phyloP scores from a whole-genome alignment of 768 basidiomycete genomes.

The Ramaria sp. region DNA sequence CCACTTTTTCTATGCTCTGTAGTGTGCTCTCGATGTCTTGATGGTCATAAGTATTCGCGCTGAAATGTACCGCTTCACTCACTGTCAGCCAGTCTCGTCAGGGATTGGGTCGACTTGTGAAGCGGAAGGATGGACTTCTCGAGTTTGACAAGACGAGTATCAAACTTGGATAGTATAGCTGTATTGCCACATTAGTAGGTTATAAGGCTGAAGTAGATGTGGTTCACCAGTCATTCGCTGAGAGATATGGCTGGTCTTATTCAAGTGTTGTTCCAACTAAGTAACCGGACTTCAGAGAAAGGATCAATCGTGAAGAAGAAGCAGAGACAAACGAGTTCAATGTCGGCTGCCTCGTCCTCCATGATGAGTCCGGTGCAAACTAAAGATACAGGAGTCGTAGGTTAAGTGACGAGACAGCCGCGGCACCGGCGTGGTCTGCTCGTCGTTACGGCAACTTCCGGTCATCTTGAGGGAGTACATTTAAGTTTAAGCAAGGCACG shows the following conservation, averaged over 20 bases:
- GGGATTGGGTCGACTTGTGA: slow-evolving; percentile 66
- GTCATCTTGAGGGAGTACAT: no score
- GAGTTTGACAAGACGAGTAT: slow-evolving; percentile 68
- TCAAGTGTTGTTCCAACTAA: slow-evolving; percentile 85
- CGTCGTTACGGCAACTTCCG: no score
- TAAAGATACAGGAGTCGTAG: not conserved
- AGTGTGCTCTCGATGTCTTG: slow-evolving; percentile 76
- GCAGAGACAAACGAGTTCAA: slow-evolving; percentile 44
- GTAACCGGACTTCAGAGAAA: not conserved
- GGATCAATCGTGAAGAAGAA: not conserved
- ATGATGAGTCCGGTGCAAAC: slow-evolving; percentile 16
- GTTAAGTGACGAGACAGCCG: no score
- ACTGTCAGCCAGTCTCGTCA: slow-evolving; percentile 69
- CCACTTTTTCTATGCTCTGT: slow-evolving; percentile 67
- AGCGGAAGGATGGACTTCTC: slow-evolving; percentile 80
- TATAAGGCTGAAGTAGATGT: not conserved
- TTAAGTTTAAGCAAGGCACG: no score
- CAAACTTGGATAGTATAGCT: slow-evolving; percentile 81
- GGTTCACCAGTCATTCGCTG: slow-evolving; percentile 74
- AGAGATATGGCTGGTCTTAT: slow-evolving; percentile 77
- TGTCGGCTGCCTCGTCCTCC: slow-evolving; percentile 64
- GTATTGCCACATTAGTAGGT: slow-evolving; percentile 19
- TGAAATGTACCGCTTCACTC: slow-evolving; percentile 18
- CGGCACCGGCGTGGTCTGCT: no score
- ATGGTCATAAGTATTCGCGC: not conserved